Percentiles rank a stretch among this genome's conserved stretches.
Conservation (phyloP, 2,329 filamentous ascomycete genomes). For the Botrytis fragariae region DNA sequence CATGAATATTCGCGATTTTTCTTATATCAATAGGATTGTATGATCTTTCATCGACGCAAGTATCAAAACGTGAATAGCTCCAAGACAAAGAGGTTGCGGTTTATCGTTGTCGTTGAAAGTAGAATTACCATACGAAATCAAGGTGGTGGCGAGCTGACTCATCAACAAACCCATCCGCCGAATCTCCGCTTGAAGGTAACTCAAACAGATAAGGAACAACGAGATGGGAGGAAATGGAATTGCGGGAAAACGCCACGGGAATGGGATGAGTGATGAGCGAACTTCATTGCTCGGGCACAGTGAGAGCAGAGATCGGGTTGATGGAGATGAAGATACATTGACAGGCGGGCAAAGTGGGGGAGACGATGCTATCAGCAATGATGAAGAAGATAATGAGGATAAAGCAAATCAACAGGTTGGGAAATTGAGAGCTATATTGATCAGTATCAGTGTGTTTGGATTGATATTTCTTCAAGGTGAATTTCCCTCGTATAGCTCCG, state of each 20-base stretch:
- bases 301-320: background rate
- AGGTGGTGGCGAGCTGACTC: constrained; percentile 6
- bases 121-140: background rate
- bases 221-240: constrained; percentile 11
- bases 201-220: background rate
- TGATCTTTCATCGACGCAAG: background rate
- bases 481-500: background rate
- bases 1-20: background rate
- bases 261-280: constrained; percentile 23
- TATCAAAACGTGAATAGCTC: background rate
- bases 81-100: background rate
- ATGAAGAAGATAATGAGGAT: constrained; percentile 36
- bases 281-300: constrained; percentile 29
- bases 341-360: background rate
- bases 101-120: background rate
- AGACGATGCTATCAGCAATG: background rate
- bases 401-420: constrained; percentile 36
- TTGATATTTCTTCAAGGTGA: constrained; percentile 61
- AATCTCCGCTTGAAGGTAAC: background rate
- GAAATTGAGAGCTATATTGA: constrained; percentile 42
- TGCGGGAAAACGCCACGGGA: background rate
- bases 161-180: background rate
- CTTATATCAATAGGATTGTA: background rate
- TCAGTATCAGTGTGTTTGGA: constrained; percentile 53
- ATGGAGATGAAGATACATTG: constrained; percentile 12